Evolutionary conservation across 257 asterid species (phyloP).

Genomic region (Misopates orontium): DNA sequence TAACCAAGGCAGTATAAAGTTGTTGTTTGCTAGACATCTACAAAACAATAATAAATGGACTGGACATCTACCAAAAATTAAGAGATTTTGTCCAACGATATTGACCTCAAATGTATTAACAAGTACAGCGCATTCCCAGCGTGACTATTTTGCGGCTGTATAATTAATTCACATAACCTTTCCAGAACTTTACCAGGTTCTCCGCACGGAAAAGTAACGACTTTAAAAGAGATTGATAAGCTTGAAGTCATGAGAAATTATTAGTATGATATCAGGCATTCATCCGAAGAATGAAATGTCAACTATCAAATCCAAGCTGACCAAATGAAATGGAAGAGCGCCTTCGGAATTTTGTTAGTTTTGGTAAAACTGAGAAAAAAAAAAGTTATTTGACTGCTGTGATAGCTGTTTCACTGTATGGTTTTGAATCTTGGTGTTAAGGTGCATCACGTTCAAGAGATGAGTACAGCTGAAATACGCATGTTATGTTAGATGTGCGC

Average conservation of each 20-base stretch:
- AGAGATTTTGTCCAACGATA: background rate
- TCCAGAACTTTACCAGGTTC: background rate
- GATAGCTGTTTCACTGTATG: too few relatives aligned
- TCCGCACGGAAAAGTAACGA: background rate
- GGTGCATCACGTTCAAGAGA: too few relatives aligned
- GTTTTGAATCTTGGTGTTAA: too few relatives aligned
- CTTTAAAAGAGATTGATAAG: background rate
- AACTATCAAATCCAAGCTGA: background rate
- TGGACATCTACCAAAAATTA: background rate
- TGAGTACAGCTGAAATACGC: too few relatives aligned
- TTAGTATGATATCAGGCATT: background rate
- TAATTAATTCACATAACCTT: background rate
- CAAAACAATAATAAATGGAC: background rate
- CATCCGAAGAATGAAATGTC: background rate
- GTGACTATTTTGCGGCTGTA: background rate
- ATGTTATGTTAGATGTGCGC: too few relatives aligned
- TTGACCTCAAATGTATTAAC: background rate
- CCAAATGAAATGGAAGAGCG: too few relatives aligned
- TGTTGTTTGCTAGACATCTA: too few relatives aligned
- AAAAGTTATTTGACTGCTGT: too few relatives aligned
- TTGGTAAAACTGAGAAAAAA: background rate
- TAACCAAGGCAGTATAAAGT: too few relatives aligned
- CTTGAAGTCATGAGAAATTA: background rate
- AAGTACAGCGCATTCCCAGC: background rate
- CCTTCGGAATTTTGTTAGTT: background rate